phyloP scores from a whole-genome alignment of 257 asterid genomes.

The Capsicum baccatum region DNA sequence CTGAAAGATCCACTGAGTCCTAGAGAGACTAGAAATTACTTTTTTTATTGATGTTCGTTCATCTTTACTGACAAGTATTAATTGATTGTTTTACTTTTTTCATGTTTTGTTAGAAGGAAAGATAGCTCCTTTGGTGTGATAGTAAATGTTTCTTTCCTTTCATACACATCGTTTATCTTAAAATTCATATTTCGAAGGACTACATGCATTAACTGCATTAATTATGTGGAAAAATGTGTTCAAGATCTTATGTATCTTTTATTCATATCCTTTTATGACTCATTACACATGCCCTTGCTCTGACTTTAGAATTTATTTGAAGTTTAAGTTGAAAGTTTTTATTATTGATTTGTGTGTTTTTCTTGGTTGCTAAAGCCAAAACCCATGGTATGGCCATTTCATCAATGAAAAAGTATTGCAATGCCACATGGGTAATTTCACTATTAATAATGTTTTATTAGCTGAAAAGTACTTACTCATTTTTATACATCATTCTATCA shows the following conservation, averaged over 20 bases:
- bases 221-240: constrained; percentile 99
- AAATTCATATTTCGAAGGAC: constrained; percentile 5
- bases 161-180: neutral
- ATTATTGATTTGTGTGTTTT: neutral
- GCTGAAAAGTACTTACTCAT: neutral
- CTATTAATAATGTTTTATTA: neutral
- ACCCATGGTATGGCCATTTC: neutral
- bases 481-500: neutral
- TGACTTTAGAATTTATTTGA: neutral
- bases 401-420: neutral
- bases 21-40: neutral
- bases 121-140: neutral
- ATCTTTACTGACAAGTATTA: neutral
- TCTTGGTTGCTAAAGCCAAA: neutral
- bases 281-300: neutral
- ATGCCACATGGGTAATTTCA: constrained; percentile 5
- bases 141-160: constrained; percentile 19
- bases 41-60: neutral
- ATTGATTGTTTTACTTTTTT: neutral
- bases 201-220: constrained; percentile 15
- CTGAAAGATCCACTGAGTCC: neutral
- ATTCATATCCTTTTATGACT: constrained; percentile 19
- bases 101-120: constrained; percentile 16
- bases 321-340: neutral
- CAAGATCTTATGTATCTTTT: constrained; percentile 67